phyloP scores from a whole-genome alignment of 192 early-diverging fungal genomes.

The Rhizoclosmatium sp. region DNA sequence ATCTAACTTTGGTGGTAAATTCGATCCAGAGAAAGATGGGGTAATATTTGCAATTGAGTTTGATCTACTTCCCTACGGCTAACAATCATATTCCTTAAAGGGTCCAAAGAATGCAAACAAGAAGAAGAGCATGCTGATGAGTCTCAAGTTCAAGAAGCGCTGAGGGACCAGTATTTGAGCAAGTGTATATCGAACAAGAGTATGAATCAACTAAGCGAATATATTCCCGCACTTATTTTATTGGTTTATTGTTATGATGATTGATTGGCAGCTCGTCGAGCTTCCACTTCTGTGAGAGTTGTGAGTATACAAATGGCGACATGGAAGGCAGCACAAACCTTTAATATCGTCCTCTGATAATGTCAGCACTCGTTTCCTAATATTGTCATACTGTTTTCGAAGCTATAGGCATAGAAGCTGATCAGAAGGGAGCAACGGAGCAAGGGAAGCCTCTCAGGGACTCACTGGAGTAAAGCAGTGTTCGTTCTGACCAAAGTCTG shows the following conservation, averaged over 20 bases:
- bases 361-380: conserved; percentile 7
- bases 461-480: conserved; percentile 31
- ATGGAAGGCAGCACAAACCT: conserved; percentile 1
- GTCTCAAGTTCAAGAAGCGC: conserved; percentile 13
- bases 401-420: background rate
- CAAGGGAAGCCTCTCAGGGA: background rate
- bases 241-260: background rate
- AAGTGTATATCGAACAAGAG: background rate
- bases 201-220: no score
- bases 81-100: background rate
- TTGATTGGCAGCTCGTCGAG: background rate
- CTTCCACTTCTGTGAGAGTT: conserved; percentile 1
- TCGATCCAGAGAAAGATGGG: conserved; percentile 14
- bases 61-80: background rate
- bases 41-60: background rate
- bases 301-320: background rate
- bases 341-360: conserved; percentile 14
- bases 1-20: conserved; percentile 33
- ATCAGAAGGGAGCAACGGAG: background rate
- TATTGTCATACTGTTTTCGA: conserved; percentile 8
- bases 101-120: background rate
- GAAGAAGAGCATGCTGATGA: background rate
- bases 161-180: background rate
- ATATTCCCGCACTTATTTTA: no score
- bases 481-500: conserved; percentile 22